These are phyloP conservation scores for Pezicula radicicola DNA, from an alignment of 2,329 filamentous ascomycete genomes.

Conservation along the genomic window DNA sequence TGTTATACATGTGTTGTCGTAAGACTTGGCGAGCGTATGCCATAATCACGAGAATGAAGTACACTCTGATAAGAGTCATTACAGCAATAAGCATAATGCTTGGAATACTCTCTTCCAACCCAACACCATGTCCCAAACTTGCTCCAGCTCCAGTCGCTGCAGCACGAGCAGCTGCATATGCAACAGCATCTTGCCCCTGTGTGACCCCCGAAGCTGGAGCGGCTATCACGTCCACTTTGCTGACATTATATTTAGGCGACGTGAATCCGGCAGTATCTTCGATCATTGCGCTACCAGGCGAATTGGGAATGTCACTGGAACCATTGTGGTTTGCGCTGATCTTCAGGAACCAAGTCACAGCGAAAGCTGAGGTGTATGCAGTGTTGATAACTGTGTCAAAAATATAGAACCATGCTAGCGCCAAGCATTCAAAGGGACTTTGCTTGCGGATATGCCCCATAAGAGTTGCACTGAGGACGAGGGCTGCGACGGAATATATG, in stretches of 20 bases:
- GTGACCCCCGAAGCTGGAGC: conserved; percentile 40
- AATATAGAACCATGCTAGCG: conserved; percentile 81
- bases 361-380: conserved; percentile 78
- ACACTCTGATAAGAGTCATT: conserved; percentile 74
- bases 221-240: conserved; percentile 50
- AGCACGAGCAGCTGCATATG: conserved; percentile 36
- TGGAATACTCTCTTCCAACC: conserved; percentile 64
- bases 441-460: conserved; percentile 78
- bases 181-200: conserved; percentile 50
- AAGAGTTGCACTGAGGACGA: conserved; percentile 66
- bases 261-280: conserved; percentile 64
- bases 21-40: conserved; percentile 77
- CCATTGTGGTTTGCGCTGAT: conserved; percentile 42
- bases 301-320: conserved; percentile 33
- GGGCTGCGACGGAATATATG: conserved; percentile 75
- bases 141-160: conserved; percentile 34
- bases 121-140: conserved; percentile 60
- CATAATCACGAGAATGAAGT: conserved; percentile 82
- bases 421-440: conserved; percentile 74
- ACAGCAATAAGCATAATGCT: conserved; percentile 74
- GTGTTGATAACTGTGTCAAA: conserved; percentile 81
- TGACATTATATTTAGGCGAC: conserved; percentile 57
- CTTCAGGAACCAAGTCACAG: conserved; percentile 82
- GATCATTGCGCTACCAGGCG: conserved; percentile 39
- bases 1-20: conserved; percentile 61